A percentile compares a stretch with the other conserved stretches of the same genome.
Evolutionary conservation across 225 moss, liverwort and hornwort genomes (phyloP).

Genomic region (Lunularia cruciata): DNA sequence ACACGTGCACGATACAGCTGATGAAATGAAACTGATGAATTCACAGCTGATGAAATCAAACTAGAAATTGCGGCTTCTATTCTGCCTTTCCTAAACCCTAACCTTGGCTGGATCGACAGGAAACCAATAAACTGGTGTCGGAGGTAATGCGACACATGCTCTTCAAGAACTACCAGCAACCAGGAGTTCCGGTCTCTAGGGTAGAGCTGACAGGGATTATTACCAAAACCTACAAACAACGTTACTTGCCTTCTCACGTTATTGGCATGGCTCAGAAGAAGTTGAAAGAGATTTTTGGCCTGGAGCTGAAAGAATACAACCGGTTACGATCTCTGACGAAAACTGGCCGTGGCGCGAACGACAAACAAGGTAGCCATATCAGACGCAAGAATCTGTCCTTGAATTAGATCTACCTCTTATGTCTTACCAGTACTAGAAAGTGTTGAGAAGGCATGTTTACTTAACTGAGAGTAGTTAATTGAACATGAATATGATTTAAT

Average conservation of each 20-base stretch:
- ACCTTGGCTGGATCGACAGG: slow-evolving; percentile 40
- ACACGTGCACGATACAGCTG: not conserved
- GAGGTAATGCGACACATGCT: slow-evolving; percentile 94
- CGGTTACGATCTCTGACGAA: slow-evolving; percentile 50
- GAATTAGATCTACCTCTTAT: not conserved
- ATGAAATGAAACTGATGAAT: not conserved
- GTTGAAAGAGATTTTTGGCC: slow-evolving; percentile 59
- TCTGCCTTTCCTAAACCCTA: not conserved
- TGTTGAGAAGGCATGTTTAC: not conserved
- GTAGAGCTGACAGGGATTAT: slow-evolving; percentile 69
- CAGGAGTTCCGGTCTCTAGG: slow-evolving; percentile 82
- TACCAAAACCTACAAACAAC: slow-evolving; percentile 82
- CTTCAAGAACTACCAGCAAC: slow-evolving; percentile 82
- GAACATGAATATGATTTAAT: no score
- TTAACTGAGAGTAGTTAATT: no score
- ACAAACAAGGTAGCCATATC: slow-evolving; percentile 49
- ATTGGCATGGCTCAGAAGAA: slow-evolving; percentile 71
- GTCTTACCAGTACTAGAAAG: not conserved
- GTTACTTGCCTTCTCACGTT: slow-evolving; percentile 50
- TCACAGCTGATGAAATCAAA: not conserved
- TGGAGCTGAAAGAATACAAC: slow-evolving; percentile 77
- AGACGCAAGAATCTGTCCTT: not conserved
- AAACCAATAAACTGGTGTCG: slow-evolving; percentile 71
- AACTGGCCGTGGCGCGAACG: slow-evolving; percentile 30
- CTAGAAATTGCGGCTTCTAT: not conserved